Base-by-base conservation (phyloP, 2,329 filamentous ascomycete species). In the Ceratocystis alfenasii region DNA sequence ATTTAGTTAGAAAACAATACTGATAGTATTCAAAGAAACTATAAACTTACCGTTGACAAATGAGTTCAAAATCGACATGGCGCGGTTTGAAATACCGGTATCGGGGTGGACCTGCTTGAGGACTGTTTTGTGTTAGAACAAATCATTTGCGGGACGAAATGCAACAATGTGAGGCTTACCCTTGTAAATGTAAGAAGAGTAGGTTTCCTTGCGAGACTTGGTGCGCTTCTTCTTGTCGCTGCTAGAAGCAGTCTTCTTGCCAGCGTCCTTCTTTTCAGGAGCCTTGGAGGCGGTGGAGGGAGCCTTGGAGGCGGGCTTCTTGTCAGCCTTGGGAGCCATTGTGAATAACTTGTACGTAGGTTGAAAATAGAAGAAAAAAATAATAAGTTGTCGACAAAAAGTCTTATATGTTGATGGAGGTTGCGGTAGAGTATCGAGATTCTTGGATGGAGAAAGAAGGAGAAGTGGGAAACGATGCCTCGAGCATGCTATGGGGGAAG, bases 211-310 rank as follows among this genome's bases (percentile, higher is more conserved):
- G 81, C 94, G 88, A 72, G 92, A 90, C 92, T 99, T 99, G 83
- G 91, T 95, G 76, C 94, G 90, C 92, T 97, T 99, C 90, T 99
- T 99, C 91, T 97, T 97, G 74, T 97, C 94, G 71, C 94, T 94
- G 76, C 90, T 86, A 69, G 92, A 86, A 68, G 93, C 90, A 62
- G 94, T 97, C 89, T 97, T 99, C 90, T 99, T 99, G 83, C 93
- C 94, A 71, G 93, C 94, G 81, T 97, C 93, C 88, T 97, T 96
- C 89, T 96, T 96, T 87, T 96, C 92, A 67, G 82, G 82, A 70
- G 81, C 82, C 81, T 85, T 85, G 73, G 80, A 82, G 71, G 83
- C 83, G 76, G 88, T 83, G 64, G 80, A 89, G 68, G 93, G 91
- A 73, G 93, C 93, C 90, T 97, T 97, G 81, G 90, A 85, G 82